phyloP scores from a whole-genome alignment of 257 asterid species.

The Nyctanthes arbortristis region DNA sequence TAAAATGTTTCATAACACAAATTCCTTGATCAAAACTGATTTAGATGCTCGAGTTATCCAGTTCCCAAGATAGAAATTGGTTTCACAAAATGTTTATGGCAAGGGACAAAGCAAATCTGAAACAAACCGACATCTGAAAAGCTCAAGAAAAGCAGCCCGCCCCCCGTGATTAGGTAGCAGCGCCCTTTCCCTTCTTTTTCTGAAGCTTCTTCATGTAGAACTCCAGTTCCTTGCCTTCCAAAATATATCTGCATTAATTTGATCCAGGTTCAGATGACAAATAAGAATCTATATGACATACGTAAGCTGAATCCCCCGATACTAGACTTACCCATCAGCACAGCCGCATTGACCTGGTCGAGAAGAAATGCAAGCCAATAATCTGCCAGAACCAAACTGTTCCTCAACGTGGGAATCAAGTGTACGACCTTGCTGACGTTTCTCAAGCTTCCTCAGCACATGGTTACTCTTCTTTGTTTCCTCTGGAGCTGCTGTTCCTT shows the following conservation, averaged over 20 bases:
- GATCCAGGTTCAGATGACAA: not conserved
- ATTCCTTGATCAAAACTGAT: not conserved
- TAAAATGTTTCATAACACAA: not conserved
- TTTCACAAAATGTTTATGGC: not conserved
- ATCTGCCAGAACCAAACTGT: conserved; percentile 32
- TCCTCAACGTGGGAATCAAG: conserved; percentile 32
- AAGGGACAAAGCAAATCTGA: not conserved
- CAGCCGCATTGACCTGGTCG: conserved; percentile 37
- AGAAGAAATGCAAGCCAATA: conserved; percentile 34
- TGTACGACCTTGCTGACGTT: conserved; percentile 21
- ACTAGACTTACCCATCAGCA: conserved; percentile 33
- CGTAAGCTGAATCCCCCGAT: not conserved
- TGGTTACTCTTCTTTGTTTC: conserved; percentile 39
- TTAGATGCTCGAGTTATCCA: not conserved
- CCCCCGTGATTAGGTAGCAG: not conserved
- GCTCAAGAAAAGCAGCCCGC: not conserved
- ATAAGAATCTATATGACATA: not conserved
- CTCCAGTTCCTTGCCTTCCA: conserved; percentile 1
- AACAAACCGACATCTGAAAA: not conserved
- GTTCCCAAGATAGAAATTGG: not conserved
- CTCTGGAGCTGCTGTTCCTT: conserved; percentile 16
- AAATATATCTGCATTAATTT: not conserved
- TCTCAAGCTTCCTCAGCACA: conserved; percentile 30
- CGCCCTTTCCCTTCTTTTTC: conserved; percentile 2
- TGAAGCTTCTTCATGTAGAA: conserved; percentile 2